Base-by-base conservation (phyloP, 148 eudicot species). In the Rhododendron mucronatum region DNA sequence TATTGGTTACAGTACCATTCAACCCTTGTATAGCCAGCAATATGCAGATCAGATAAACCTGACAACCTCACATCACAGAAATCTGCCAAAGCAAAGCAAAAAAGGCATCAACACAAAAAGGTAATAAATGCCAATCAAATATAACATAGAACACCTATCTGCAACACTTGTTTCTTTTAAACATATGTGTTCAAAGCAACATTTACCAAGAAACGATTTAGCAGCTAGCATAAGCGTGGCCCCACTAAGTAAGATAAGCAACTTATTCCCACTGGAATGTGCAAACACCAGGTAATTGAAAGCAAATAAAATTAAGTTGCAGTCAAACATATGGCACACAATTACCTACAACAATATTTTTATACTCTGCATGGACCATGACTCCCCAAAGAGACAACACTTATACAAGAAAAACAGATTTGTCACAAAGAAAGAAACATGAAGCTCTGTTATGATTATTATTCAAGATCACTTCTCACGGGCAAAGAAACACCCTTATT, bases 61-160 rank as follows among this genome's bases (percentile, higher is more conserved):
- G 81, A 57, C 26, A 18, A 53, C 57, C 85, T 73, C 85, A 41
- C 28, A 26, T 18, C 50, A 7, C 84, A 44, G 21, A 37, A 82
- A 82, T 85, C 82, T 82, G 85, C 33, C 3, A 83, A 3, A 74
- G 28, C 9, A 73, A 74, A 84, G 85, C 47, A 73, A 51, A 84
- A 84, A 84, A 67, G 74, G 74, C 12, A 67, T 67, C 33, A 67
- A 67, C 33, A 67, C 33, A n/a, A 71, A 65, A 84, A 33, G 39
- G 13, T 74, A 51, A 23, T 15, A 73, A 73, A 26, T 74, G 39
- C 61, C 51, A 37, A 33, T 26, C 63, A 45, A 30, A 48, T 9
- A 73, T 10, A 51, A 50, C 33, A 20, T 10, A 9, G 33, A 80
- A 21, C 39, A 14, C 39, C 44, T 5, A 23, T 21, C 30, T 63